phyloP scores from a whole-genome alignment of 495 filamentous ascomycete species.

The Pseudomonodictys pantanalensis region DNA sequence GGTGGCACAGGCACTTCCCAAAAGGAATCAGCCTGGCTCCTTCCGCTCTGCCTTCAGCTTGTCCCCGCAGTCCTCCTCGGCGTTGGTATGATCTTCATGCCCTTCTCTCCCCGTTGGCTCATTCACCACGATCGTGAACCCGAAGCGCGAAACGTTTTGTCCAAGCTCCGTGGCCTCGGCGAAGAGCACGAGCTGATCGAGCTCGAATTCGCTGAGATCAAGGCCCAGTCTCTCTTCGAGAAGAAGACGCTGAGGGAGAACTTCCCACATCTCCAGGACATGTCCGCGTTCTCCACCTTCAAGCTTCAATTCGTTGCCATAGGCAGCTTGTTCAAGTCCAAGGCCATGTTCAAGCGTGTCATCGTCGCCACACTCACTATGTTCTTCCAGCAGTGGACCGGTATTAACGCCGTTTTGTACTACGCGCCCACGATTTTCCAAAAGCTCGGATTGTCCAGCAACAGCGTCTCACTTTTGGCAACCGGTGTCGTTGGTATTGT shows the following conservation, averaged over 20 bases:
- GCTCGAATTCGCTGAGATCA: slow-evolving; percentile 79
- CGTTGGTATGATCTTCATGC: slow-evolving; percentile 77
- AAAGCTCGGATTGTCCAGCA: slow-evolving; percentile 61
- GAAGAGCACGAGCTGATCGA: slow-evolving; percentile 63
- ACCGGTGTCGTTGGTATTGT: slow-evolving; percentile 79
- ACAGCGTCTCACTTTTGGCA: slow-evolving; percentile 66
- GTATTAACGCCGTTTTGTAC: slow-evolving; percentile 68
- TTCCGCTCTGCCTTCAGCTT: slow-evolving; percentile 42
- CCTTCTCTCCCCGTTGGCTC: slow-evolving; percentile 78
- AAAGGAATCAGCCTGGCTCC: slow-evolving; percentile 52
- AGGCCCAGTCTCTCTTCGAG: slow-evolving; percentile 74
- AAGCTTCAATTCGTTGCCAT: slow-evolving; percentile 74
- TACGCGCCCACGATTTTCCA: slow-evolving; percentile 75
- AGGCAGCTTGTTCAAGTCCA: slow-evolving; percentile 66
- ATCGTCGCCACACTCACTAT: slow-evolving; percentile 66
- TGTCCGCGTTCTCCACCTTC: slow-evolving; percentile 57
- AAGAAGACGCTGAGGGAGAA: slow-evolving; percentile 68
- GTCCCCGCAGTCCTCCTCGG: slow-evolving; percentile 40
- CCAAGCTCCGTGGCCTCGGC: slow-evolving; percentile 60
- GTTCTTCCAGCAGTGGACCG: slow-evolving; percentile 78
- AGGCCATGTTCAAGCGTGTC: slow-evolving; percentile 72
- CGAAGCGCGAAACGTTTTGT: slow-evolving; percentile 66
- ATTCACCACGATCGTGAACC: slow-evolving; percentile 69
- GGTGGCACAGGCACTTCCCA: slow-evolving; percentile 65
- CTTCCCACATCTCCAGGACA: slow-evolving; percentile 64